Conservation (phyloP, 1,284 basidiomycete genomes). For the Paramarasmius palmivorus region DNA sequence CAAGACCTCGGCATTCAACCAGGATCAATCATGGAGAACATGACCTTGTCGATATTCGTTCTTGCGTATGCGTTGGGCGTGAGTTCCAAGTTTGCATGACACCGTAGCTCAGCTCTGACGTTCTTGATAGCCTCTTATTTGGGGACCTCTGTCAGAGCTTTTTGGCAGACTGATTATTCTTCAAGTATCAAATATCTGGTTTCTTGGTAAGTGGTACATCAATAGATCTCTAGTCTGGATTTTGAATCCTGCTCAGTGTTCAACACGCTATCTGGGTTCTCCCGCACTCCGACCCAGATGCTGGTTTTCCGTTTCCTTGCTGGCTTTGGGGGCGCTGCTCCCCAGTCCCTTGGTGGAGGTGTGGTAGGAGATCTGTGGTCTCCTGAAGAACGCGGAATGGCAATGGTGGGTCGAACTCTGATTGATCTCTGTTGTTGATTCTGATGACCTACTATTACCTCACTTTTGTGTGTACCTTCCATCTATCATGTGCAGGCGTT, state of each 20-base stretch:
- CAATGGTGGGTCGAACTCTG: too few relatives aligned
- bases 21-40: constrained; percentile 34
- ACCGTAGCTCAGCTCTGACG: constrained; percentile 2
- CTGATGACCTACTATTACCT: too few relatives aligned
- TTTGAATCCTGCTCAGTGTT: constrained; percentile 21
- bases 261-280: constrained; percentile 27
- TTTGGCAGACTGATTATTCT: constrained; percentile 29
- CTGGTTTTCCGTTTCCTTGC: constrained; percentile 32
- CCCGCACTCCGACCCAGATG: constrained; percentile 32
- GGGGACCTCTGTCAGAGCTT: constrained; percentile 31
- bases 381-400: constrained; percentile 31
- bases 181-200: constrained; percentile 33
- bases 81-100: constrained; percentile 8
- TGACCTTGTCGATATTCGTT: constrained; percentile 38
- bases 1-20: constrained; percentile 24
- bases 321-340: constrained; percentile 33
- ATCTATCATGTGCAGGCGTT: too few relatives aligned
- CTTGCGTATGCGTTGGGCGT: constrained; percentile 35
- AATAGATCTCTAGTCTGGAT: neutral
- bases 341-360: constrained; percentile 28
- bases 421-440: too few relatives aligned
- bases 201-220: constrained; percentile 22
- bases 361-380: constrained; percentile 34
- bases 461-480: too few relatives aligned
- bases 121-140: constrained; percentile 25